Conservation (phyloP, 441 rosid species). For the Gossypium trilobum region DNA sequence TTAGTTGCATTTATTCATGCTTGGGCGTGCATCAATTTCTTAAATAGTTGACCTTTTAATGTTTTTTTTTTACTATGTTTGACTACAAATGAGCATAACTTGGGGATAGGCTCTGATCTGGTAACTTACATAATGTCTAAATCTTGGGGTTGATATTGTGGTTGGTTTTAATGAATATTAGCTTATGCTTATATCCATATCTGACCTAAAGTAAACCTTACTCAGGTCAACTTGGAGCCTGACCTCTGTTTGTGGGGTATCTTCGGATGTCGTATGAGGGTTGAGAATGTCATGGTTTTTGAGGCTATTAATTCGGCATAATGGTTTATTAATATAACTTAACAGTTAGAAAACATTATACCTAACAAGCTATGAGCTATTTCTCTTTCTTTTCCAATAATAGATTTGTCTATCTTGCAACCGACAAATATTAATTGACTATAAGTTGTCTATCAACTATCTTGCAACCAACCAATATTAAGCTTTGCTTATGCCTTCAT, state of each 20-base stretch:
- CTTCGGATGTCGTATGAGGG: background rate
- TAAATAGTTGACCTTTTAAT: background rate
- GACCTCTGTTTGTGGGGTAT: background rate
- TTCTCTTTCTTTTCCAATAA: background rate
- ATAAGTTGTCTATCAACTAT: background rate
- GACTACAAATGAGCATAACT: background rate
- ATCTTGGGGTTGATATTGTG: background rate
- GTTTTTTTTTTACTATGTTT: background rate
- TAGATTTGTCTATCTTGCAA: conserved; percentile 1
- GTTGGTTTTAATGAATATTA: background rate
- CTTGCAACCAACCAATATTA: conserved; percentile 8
- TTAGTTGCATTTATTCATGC: conserved; percentile 6
- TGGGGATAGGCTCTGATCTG: background rate
- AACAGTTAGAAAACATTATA: background rate
- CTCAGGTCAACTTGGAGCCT: background rate
- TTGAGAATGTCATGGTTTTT: background rate
- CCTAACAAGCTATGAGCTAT: background rate
- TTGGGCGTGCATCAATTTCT: background rate
- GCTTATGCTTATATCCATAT: background rate
- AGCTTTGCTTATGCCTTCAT: background rate
- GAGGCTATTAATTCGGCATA: background rate
- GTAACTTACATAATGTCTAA: background rate
- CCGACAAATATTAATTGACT: conserved; percentile 1
- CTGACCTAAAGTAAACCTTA: background rate
- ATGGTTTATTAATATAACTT: background rate